These are phyloP conservation scores for Peronospora farinosa DNA, from an alignment of 352 stramenopile genomes.

Conservation along the genomic window DNA sequence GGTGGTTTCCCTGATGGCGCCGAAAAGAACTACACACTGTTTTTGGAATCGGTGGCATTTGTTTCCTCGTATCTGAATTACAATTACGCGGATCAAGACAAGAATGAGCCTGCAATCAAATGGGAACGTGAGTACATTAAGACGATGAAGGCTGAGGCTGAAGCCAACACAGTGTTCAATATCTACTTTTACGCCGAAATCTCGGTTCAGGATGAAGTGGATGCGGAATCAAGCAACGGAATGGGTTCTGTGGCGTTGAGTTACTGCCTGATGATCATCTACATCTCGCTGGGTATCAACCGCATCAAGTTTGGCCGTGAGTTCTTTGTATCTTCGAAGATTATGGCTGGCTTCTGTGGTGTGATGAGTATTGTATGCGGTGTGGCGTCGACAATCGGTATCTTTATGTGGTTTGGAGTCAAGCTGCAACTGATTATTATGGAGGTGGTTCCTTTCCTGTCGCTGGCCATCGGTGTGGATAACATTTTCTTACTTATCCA, in stretches of 20 bases:
- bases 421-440: conserved; percentile 71
- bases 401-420: conserved; percentile 55
- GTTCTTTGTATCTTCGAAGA: conserved; percentile 58
- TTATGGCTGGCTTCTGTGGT: conserved; percentile 46
- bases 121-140: conserved; percentile 62
- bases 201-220: conserved; percentile 55
- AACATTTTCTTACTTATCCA: conserved; percentile 72
- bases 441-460: conserved; percentile 64
- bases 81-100: conserved; percentile 47
- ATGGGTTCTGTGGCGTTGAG: conserved; percentile 46
- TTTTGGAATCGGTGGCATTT: conserved; percentile 40
- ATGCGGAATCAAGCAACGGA: conserved; percentile 42
- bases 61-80: conserved; percentile 54
- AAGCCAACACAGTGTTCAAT: conserved; percentile 40
- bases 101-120: conserved; percentile 41
- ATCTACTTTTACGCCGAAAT: conserved; percentile 57
- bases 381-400: conserved; percentile 49
- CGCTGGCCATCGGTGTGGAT: conserved; percentile 59
- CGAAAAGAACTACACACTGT: conserved; percentile 46
- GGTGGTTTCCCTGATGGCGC: conserved; percentile 44
- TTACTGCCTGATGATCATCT: conserved; percentile 62
- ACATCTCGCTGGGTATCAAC: conserved; percentile 62
- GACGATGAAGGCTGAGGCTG: conserved; percentile 37
- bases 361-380: conserved; percentile 54
- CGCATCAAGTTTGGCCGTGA: conserved; percentile 39